These are phyloP conservation scores for Paraconiothyrium sp. DNA, from an alignment of 2,329 filamentous ascomycete species.

Conservation along the genomic window DNA sequence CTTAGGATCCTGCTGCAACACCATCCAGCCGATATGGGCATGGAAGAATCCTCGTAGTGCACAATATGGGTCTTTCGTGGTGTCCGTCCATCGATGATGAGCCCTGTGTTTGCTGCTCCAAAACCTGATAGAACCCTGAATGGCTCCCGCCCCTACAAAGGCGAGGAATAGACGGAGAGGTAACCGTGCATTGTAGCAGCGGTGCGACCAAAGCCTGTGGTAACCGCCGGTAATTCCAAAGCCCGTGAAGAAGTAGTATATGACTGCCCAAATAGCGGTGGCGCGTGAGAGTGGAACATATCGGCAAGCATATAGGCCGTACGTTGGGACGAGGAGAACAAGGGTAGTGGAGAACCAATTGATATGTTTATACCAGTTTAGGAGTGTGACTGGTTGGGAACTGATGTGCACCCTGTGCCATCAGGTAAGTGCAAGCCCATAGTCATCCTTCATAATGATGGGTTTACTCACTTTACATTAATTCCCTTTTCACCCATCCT, in stretches of 20 bases:
- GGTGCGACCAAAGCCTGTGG: conserved; percentile 76
- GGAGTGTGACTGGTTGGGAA: conserved; percentile 70
- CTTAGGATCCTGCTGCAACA: conserved; percentile 61
- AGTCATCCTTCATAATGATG: not conserved
- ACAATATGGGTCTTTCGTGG: conserved; percentile 60
- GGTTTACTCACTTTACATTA: not conserved
- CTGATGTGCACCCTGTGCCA: conserved; percentile 86
- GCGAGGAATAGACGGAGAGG: conserved; percentile 59
- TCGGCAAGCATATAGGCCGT: conserved; percentile 76
- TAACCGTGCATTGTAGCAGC: conserved; percentile 54
- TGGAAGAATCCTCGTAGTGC: conserved; percentile 59
- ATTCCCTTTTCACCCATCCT: not conserved
- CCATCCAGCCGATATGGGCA: conserved; percentile 61
- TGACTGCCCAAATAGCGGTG: conserved; percentile 75
- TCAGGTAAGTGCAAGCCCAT: not conserved
- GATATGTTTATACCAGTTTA: conserved; percentile 89
- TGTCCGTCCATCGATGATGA: conserved; percentile 62
- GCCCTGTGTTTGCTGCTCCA: conserved; percentile 60
- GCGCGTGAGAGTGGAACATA: conserved; percentile 78
- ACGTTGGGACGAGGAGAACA: conserved; percentile 78
- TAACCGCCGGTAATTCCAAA: conserved; percentile 68
- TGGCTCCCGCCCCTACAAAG: conserved; percentile 56
- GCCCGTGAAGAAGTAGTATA: conserved; percentile 84
- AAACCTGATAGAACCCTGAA: conserved; percentile 60
- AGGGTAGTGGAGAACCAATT: conserved; percentile 90